Percentiles rank a stretch among this genome's conserved stretches.
These are phyloP conservation scores for Dacryopinax spathularia DNA, from an alignment of 768 basidiomycete species.

Conservation along the genomic window DNA sequence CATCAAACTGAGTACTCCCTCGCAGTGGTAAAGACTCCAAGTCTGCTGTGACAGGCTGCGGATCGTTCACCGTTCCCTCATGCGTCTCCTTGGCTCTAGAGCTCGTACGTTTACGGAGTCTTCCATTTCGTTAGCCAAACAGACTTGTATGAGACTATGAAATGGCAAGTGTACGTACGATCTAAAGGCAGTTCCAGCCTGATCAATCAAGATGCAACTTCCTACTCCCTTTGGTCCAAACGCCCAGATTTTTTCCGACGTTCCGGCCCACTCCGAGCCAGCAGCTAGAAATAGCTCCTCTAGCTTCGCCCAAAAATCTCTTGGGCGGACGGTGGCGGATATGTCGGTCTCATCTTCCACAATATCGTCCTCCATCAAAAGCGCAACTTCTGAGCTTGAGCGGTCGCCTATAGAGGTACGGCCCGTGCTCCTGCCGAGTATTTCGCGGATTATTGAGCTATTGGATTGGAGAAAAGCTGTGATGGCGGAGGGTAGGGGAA, in stretches of 20 bases:
- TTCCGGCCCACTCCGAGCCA: constrained; percentile 64
- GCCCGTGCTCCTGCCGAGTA: constrained; percentile 25
- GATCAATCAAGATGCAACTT: constrained; percentile 73
- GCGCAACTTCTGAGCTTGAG: constrained; percentile 13
- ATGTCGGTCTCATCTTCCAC: constrained; percentile 45
- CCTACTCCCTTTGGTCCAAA: constrained; percentile 85
- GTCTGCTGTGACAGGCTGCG: background rate
- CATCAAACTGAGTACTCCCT: constrained; percentile 49
- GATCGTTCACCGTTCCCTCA: background rate
- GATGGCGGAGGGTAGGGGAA: constrained; percentile 58
- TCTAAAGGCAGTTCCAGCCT: constrained; percentile 19
- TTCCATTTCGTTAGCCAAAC: constrained; percentile 1
- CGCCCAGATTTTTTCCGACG: constrained; percentile 66
- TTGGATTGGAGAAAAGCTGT: constrained; percentile 69
- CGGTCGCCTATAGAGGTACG: constrained; percentile 12
- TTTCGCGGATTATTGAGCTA: constrained; percentile 41
- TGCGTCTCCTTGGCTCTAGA: constrained; percentile 8
- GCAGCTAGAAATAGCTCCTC: constrained; percentile 46
- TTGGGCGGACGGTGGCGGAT: constrained; percentile 48
- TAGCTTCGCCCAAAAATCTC: constrained; percentile 69
- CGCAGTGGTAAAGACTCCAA: background rate
- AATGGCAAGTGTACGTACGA: constrained; percentile 15
- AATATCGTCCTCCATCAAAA: constrained; percentile 30
- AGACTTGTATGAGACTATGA: background rate
- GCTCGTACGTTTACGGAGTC: constrained; percentile 13